Conservation (phyloP, 2,329 filamentous ascomycete species). For the Claviceps purpurea region DNA sequence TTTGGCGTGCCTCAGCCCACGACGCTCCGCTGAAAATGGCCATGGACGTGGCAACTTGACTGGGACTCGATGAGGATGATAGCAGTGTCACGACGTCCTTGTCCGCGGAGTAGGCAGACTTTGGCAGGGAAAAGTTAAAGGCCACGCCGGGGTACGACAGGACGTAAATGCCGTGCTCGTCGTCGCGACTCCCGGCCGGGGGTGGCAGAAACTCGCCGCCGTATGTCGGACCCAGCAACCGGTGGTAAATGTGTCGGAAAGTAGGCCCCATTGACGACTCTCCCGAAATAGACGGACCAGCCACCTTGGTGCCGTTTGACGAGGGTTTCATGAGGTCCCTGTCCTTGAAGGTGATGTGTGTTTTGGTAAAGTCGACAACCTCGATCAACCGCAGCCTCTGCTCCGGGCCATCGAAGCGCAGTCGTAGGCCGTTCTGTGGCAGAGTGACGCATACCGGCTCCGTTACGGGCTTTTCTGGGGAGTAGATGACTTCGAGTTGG, state of each 20-base stretch:
- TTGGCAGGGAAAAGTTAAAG: constrained; percentile 73
- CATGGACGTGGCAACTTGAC: constrained; percentile 69
- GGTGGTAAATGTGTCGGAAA: constrained; percentile 84
- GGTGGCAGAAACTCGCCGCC: constrained; percentile 80
- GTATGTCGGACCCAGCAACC: constrained; percentile 86
- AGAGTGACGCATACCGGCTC: constrained; percentile 65
- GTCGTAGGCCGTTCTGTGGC: constrained; percentile 71
- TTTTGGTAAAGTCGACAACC: constrained; percentile 78
- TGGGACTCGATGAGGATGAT: constrained; percentile 62
- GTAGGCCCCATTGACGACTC: constrained; percentile 45
- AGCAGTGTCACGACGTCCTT: constrained; percentile 80
- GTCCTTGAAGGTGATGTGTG: constrained; percentile 65
- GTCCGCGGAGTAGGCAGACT: constrained; percentile 58
- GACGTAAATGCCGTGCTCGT: constrained; percentile 62
- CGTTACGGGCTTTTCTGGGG: constrained; percentile 57
- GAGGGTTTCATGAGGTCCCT: constrained; percentile 62
- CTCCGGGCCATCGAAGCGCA: constrained; percentile 88
- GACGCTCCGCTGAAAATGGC: constrained; percentile 82
- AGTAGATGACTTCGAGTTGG: constrained; percentile 71
- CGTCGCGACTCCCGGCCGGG: constrained; percentile 30
- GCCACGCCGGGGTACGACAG: constrained; percentile 90
- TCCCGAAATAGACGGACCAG: constrained; percentile 18
- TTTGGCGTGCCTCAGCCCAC: constrained; percentile 71
- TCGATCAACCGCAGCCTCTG: constrained; percentile 87
- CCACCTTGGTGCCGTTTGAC: constrained; percentile 22